Conservation (phyloP, 106 monocot species). For the Alisma plantagoaquatica region DNA sequence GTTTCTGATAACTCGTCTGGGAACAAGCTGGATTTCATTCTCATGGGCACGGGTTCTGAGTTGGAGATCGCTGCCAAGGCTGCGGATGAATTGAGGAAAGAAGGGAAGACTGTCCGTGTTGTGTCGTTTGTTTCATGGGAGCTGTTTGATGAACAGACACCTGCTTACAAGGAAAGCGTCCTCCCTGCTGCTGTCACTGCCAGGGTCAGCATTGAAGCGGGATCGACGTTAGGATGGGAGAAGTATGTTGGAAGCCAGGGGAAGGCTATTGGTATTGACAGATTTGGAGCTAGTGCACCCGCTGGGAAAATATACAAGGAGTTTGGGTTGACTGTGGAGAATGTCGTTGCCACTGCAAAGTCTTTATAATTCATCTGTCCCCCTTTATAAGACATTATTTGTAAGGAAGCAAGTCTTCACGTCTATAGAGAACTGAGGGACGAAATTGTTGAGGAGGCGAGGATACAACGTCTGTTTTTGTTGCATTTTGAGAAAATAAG, state of each 20-base stretch:
- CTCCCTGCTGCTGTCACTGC: conserved; percentile 52
- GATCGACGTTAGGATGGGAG: conserved; percentile 71
- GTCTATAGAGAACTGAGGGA: too few relatives aligned
- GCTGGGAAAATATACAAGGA: conserved; percentile 87
- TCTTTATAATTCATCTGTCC: conserved; percentile 32
- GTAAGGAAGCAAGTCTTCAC: too few relatives aligned
- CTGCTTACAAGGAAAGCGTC: conserved; percentile 67
- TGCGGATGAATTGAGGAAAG: conserved; percentile 68
- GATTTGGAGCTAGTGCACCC: conserved; percentile 82
- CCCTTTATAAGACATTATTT: too few relatives aligned
- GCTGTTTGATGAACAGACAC: conserved; percentile 69
- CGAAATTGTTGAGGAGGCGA: too few relatives aligned
- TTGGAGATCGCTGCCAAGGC: conserved; percentile 78
- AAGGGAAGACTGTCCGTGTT: conserved; percentile 61
- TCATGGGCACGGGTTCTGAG: conserved; percentile 69
- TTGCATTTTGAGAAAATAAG: too few relatives aligned
- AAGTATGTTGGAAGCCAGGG: conserved; percentile 56
- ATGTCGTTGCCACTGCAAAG: conserved; percentile 45
- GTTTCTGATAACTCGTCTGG: conserved; percentile 66
- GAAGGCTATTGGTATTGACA: conserved; percentile 70
- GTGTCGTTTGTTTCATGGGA: conserved; percentile 85
- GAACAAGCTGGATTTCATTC: conserved; percentile 61
- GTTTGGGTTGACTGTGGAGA: conserved; percentile 60
- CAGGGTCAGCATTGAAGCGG: conserved; percentile 75
- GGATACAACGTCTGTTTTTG: too few relatives aligned